These are phyloP conservation scores for Luffa aegyptiaca DNA, from an alignment of 306 rosid genomes.

Conservation along the genomic window DNA sequence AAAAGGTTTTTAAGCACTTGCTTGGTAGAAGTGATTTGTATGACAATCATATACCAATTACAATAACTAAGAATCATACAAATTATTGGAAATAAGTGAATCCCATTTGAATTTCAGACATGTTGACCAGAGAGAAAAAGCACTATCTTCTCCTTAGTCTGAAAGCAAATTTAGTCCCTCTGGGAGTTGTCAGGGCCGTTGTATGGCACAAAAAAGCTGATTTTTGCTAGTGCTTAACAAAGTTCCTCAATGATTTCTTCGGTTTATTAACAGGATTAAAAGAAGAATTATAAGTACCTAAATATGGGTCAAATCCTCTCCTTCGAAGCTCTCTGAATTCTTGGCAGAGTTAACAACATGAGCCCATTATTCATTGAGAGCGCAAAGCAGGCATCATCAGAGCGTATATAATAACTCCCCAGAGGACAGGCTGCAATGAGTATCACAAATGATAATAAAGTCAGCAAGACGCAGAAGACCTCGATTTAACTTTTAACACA, in stretches of 20 bases:
- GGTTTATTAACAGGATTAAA: neutral
- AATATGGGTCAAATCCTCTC: conserved; percentile 55
- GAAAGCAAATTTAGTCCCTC: too few species aligned
- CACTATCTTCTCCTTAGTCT: too few species aligned
- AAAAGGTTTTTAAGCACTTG: too few species aligned
- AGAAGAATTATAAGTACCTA: conserved; percentile 26
- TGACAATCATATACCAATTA: too few species aligned
- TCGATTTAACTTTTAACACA: neutral
- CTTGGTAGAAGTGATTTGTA: too few species aligned
- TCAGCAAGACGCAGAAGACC: neutral
- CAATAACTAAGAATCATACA: too few species aligned
- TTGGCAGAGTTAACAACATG: conserved; percentile 56
- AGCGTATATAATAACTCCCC: conserved; percentile 47
- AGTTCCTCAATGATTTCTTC: neutral
- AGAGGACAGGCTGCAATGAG: conserved; percentile 33
- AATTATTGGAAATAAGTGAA: too few species aligned
- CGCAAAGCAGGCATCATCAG: conserved; percentile 60
- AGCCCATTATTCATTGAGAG: conserved; percentile 60
- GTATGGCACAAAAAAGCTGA: too few species aligned
- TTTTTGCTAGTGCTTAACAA: neutral
- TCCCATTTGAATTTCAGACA: too few species aligned
- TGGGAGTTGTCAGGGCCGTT: too few species aligned
- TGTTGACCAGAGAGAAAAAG: too few species aligned
- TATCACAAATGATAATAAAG: neutral
- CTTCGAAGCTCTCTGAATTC: conserved; percentile 48